Base-by-base conservation (phyloP, 2,329 filamentous ascomycete genomes). In the Hypoxylon rubiginosum region DNA sequence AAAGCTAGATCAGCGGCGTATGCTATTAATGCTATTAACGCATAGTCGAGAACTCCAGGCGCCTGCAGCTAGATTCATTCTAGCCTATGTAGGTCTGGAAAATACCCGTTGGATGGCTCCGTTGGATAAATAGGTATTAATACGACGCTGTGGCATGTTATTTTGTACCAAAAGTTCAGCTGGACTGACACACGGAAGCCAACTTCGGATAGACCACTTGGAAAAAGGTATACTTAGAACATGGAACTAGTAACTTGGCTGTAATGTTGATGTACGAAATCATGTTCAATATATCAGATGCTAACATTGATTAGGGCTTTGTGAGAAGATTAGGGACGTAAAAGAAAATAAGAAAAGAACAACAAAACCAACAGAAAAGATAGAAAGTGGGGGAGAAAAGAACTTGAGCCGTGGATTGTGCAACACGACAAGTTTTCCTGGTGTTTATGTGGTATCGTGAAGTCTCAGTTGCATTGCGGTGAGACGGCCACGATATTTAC, bases 31-130 rank as follows among this genome's bases (percentile, higher is more conserved):
- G n/a, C n/a, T n/a, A n/a, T n/a, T n/a, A n/a, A n/a, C n/a, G 54
- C 67, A 61, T 41, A 52, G 56, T 51, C 52, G 55, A 68, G 58
- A 62, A 11, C 28, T 61, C 53, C 30, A 61, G 39, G 55, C 32
- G 36, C 19, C 26, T 50, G 46, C 51, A 41, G 45, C 48, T 65
- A 58, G 49, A 32, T 61, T 46, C 17, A 58, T 58, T 69, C 68
- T 69, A 71, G 68, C 41, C 68, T 71, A 69, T 69, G 66, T 56
- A 61, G 53, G 60, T 58, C 21, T 58, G 39, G 66, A 67, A 36
- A 67, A 69, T 67, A 71, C 21, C 58, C 57, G 62, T 24, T 19
- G 39, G 52, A 52, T 65, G 49, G 46, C 53, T 55, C 68, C 60
- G 66, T 60, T 62, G 68, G 68, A 54, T 71, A 71, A 71, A 68